Evolutionary conservation across 164 flowering plant species (phyloP).

Genomic region (grape (Vitis vinifera)): ASM3070453v1 NC_081813.1:3439501-3440000

Average conservation of each 20-base stretch:
- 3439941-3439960: too few species aligned
- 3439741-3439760: constrained; percentile 49
- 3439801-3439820: constrained; percentile 57
- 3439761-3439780: constrained; percentile 66
- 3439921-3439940: too few species aligned
- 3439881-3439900: too few species aligned
- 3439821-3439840: background rate
- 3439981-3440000: too few species aligned
- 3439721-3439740: background rate
- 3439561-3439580: background rate
- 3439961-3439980: too few species aligned
- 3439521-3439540: too few species aligned
- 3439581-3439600: background rate
- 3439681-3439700: background rate
- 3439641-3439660: background rate
- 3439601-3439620: background rate
- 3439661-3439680: background rate
- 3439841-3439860: background rate
- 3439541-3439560: too few species aligned
- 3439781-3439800: constrained; percentile 49
- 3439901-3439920: too few species aligned
- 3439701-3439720: constrained; percentile 8
- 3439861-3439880: too few species aligned
- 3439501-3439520: too few species aligned
- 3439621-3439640: background rate